phyloP scores from a whole-genome alignment of 2,329 filamentous ascomycete genomes.

The Cadophora sp. region DNA sequence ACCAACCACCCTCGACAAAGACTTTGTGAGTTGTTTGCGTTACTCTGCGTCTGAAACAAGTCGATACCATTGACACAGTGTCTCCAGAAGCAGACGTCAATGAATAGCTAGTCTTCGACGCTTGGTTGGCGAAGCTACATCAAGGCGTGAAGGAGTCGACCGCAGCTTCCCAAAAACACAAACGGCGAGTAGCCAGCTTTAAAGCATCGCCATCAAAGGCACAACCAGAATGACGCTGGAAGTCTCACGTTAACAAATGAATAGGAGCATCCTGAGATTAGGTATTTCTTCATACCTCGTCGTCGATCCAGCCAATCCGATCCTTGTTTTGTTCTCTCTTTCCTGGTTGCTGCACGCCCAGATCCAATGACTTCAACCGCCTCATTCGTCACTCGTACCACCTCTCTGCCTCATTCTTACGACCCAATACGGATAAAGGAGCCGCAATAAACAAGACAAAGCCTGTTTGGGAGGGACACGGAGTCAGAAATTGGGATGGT shows the following conservation, averaged over 20 bases:
- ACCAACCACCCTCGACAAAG: not conserved
- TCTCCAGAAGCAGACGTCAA: not conserved
- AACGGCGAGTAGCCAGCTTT: not conserved
- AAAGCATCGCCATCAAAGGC: not conserved
- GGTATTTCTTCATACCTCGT: not conserved
- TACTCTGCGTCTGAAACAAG: not conserved
- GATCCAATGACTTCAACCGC: not conserved
- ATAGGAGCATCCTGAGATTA: not conserved
- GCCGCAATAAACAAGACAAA: not conserved
- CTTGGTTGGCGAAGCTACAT: not conserved
- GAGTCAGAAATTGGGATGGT: not conserved
- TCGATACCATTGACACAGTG: not conserved
- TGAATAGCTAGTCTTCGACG: not conserved
- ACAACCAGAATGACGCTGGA: not conserved
- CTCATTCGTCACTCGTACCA: not conserved
- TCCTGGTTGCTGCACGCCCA: not conserved
- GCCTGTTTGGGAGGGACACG: not conserved
- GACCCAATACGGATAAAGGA: constrained; percentile 3
- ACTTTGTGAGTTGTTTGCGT: not conserved
- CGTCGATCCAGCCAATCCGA: not conserved
- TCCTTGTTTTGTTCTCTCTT: not conserved
- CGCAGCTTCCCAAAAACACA: not conserved
- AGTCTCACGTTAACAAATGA: not conserved
- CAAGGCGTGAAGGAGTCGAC: no score
- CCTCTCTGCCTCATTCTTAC: not conserved